These are phyloP conservation scores for Galeopsis tetrahit DNA, from an alignment of 257 asterid species.

Conservation along the genomic window DNA sequence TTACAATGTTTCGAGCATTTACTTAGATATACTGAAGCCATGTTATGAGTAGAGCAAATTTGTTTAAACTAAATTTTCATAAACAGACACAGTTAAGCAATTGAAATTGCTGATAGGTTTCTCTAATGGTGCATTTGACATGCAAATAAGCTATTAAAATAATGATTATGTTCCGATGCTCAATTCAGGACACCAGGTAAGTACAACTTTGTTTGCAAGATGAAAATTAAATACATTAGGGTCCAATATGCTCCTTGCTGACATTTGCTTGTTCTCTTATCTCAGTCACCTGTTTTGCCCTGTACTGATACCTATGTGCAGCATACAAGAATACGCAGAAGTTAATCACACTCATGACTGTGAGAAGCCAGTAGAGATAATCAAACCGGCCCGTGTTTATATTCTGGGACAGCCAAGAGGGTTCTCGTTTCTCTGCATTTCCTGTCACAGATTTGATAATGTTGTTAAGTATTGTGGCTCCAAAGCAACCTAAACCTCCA, in stretches of 20 bases:
- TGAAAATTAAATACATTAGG: constrained; percentile 12
- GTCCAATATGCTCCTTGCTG: constrained; percentile 32
- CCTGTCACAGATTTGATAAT: constrained; percentile 75
- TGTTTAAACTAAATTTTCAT: constrained; percentile 15
- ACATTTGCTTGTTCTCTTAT: constrained; percentile 39
- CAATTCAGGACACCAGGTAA: constrained; percentile 17
- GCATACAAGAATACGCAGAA: constrained; percentile 78
- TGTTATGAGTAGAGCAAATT: constrained; percentile 18
- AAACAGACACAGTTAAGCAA: constrained; percentile 3
- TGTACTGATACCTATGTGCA: constrained; percentile 74
- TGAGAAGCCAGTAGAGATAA: constrained; percentile 87
- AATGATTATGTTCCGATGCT: constrained; percentile 13
- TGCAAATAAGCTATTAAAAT: constrained; percentile 20
- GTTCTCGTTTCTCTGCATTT: constrained; percentile 53
- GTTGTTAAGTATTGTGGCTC: constrained; percentile 78
- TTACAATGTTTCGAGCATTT: background rate
- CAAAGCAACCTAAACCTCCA: constrained; percentile 98
- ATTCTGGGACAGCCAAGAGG: constrained; percentile 94
- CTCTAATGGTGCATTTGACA: constrained; percentile 25
- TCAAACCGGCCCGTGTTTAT: constrained; percentile 82
- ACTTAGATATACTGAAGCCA: background rate
- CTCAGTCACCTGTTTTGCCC: constrained; percentile 57
- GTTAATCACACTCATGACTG: constrained; percentile 78
- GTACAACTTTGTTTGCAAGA: constrained; percentile 17
- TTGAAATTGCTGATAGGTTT: constrained; percentile 15